Percentiles rank a stretch among this genome's conserved stretches.
These are phyloP conservation scores for Metarhizium guizhouense DNA, from an alignment of 2,329 filamentous ascomycete species.

Conservation along the genomic window DNA sequence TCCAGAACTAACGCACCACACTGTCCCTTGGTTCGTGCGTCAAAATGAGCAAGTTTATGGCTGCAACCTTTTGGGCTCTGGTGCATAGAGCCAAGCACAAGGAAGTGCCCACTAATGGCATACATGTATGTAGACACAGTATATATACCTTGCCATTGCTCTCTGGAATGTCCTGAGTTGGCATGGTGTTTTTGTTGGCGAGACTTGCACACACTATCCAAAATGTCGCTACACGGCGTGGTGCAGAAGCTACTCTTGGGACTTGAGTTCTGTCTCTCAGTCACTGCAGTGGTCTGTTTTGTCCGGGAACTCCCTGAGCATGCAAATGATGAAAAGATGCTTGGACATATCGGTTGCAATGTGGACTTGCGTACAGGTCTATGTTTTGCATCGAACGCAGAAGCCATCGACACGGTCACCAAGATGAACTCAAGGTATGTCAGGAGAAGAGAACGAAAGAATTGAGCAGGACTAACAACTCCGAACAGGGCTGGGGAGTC, in stretches of 20 bases:
- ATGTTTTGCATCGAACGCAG: not conserved
- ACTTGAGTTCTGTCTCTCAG: not conserved
- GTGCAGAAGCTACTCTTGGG: slow-evolving; percentile 11
- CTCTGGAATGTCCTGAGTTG: not conserved
- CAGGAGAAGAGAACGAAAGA: not conserved
- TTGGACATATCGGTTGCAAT: not conserved
- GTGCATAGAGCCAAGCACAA: not conserved
- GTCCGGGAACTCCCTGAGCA: not conserved
- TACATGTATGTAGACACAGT: slow-evolving; percentile 2
- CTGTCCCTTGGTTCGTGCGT: slow-evolving; percentile 8
- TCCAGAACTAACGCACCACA: not conserved
- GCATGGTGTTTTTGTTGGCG: not conserved
- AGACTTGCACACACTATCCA: not conserved
- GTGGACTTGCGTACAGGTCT: not conserved
- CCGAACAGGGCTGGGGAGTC: slow-evolving; percentile 17
- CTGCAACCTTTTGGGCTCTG: not conserved
- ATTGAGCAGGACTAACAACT: not conserved
- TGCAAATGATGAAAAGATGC: not conserved
- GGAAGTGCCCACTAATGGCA: slow-evolving; percentile 2
- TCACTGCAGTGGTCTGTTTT: not conserved
- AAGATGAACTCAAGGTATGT: slow-evolving; percentile 12
- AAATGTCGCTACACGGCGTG: slow-evolving; percentile 16
- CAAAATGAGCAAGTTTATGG: slow-evolving; percentile 25
- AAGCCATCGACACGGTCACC: slow-evolving; percentile 18
- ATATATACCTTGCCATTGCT: not conserved